Evolutionary conservation across 257 asterid species (phyloP).

Genomic region (Nicotiana sylvestris): DNA sequence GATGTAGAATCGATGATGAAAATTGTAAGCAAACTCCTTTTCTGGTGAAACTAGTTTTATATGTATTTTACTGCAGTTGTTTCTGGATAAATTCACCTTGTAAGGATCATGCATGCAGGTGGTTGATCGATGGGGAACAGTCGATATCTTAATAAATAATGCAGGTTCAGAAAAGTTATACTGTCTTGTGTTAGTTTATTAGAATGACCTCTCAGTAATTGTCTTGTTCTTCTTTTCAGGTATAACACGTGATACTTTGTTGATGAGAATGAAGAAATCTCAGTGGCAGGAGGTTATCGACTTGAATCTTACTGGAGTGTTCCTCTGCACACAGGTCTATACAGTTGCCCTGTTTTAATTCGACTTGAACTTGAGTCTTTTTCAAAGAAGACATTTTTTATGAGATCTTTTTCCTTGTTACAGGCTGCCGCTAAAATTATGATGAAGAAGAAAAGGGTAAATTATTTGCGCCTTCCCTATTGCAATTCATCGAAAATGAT

Average conservation of each 20-base stretch:
- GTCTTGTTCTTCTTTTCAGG: conserved; percentile 42
- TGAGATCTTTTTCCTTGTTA: conserved; percentile 25
- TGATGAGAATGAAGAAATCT: conserved; percentile 93
- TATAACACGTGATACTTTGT: conserved; percentile 82
- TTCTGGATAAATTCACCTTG: conserved; percentile 19
- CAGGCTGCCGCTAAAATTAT: conserved; percentile 95
- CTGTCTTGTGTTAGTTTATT: background rate
- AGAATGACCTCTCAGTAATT: background rate
- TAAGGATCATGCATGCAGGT: conserved; percentile 47
- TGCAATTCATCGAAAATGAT: background rate
- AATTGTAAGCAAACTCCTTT: conserved; percentile 43
- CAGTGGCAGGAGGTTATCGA: conserved; percentile 97
- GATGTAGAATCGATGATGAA: conserved; percentile 86
- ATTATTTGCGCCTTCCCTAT: background rate
- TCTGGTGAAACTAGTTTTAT: conserved; percentile 5
- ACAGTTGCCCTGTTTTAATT: background rate
- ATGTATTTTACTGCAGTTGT: background rate
- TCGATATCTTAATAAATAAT: conserved; percentile 79
- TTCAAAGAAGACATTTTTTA: background rate
- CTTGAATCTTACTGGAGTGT: conserved; percentile 91
- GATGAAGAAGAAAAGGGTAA: conserved; percentile 95
- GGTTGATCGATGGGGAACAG: conserved; percentile 87
- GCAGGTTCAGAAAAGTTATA: conserved; percentile 26
- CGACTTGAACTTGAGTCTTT: background rate
- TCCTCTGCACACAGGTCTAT: conserved; percentile 81